A percentile compares a stretch with the other conserved stretches of the same genome.
Evolutionary conservation across 192 early-diverging fungal genomes (phyloP).

Genomic region (Mortierella alpina): DNA sequence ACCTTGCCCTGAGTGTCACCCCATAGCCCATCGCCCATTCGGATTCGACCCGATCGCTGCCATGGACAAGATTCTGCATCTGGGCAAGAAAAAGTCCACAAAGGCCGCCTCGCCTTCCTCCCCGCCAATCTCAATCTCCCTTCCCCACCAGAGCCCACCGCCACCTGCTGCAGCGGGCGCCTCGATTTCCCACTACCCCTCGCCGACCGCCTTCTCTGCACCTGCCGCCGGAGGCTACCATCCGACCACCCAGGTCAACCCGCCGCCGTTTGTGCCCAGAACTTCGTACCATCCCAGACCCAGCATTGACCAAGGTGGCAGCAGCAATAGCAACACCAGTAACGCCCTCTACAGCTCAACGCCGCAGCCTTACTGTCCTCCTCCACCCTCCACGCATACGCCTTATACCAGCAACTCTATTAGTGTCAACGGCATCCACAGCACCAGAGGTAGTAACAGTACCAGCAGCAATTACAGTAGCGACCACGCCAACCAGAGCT

Average conservation of each 20-base stretch:
- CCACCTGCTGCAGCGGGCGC: not conserved
- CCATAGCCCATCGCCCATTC: not conserved
- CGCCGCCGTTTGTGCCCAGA: not conserved
- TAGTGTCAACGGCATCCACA: no score
- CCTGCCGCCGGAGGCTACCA: not conserved
- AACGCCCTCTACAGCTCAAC: no score
- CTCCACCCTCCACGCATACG: no score
- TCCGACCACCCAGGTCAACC: no score
- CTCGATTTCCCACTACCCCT: not conserved
- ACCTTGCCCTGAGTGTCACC: conserved; percentile 29
- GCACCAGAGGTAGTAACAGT: not conserved
- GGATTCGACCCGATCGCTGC: conserved; percentile 7
- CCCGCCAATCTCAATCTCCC: conserved; percentile 1
- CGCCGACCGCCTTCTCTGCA: not conserved
- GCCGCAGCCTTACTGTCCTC: no score
- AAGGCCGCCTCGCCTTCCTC: conserved; percentile 14
- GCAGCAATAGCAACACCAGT: conserved; percentile 6
- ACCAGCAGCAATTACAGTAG: not conserved
- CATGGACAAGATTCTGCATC: conserved; percentile 21
- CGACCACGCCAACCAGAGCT: not conserved
- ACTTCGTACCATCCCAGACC: conserved; percentile 1
- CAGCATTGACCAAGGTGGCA: conserved; percentile 3
- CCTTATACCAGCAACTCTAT: no score
- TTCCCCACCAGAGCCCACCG: conserved; percentile 2
- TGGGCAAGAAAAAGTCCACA: conserved; percentile 22